A percentile compares a stretch with the other conserved stretches of the same genome.
Conservation (phyloP, 768 basidiomycete genomes). For the Russula lepida region DNA sequence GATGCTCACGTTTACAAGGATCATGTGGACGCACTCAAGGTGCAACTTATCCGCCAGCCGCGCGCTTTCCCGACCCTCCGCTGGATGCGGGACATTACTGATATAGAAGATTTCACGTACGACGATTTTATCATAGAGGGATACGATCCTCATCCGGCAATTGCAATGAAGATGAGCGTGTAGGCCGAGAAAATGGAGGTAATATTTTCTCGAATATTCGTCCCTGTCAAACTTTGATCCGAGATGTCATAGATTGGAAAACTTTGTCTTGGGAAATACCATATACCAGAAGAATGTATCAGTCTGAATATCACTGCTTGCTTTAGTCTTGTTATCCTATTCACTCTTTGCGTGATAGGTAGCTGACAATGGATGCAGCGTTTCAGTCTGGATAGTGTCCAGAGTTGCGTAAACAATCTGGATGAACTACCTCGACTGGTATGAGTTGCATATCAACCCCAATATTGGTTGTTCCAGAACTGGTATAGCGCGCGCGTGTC, state of each 20-base stretch:
- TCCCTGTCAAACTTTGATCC: not conserved
- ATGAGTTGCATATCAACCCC: not conserved
- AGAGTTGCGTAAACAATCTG: not conserved
- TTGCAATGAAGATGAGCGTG: slow-evolving; percentile 97
- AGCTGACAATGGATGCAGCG: not conserved
- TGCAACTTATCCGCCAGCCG: slow-evolving; percentile 73
- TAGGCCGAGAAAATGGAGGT: slow-evolving; percentile 25
- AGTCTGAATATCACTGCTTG: not conserved
- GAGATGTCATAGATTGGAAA: not conserved
- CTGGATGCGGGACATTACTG: slow-evolving; percentile 57
- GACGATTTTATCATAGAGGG: slow-evolving; percentile 84
- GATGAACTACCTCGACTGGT: not conserved
- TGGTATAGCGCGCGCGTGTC: not conserved
- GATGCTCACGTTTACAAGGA: slow-evolving; percentile 96
- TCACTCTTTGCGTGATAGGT: not conserved
- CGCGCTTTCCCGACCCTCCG: slow-evolving; percentile 72
- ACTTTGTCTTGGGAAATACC: not conserved
- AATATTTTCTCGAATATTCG: not conserved
- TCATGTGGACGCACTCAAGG: slow-evolving; percentile 79
- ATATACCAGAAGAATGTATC: not conserved
- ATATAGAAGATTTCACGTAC: slow-evolving; percentile 73
- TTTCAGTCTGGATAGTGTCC: too few relatives aligned
- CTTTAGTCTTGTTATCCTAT: not conserved
- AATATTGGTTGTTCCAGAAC: not conserved
- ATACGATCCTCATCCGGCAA: slow-evolving; percentile 74